Evolutionary conservation across 2,329 filamentous ascomycete genomes (phyloP), one percentile per base, ranked within the genome.

Genomic region (Verticillium albo-atrum): DNA sequence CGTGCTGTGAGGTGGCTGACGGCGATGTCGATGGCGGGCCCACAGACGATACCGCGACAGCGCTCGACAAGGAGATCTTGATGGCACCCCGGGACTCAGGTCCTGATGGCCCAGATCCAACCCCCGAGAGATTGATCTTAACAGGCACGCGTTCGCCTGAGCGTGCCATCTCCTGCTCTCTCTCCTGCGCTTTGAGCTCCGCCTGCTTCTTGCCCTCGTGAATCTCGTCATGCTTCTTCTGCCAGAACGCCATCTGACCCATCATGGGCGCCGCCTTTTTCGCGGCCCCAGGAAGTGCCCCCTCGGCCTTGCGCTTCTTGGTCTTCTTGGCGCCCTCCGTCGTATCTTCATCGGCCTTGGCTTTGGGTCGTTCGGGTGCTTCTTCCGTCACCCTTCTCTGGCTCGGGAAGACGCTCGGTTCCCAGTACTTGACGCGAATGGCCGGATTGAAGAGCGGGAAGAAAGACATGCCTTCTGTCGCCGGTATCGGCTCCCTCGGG

Each of bases 351-450:
- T 67, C 58, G 28, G 73, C 74, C 57, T 74, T 68, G 6, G 68
- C 74, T 57, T 73, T 74, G 30, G 74, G 60, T 42, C 71, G 65
- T 47, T 77, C 74, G 0, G 79, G 75, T 15, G 82, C 77, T 20
- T 80, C 77, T 3, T 77, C 71, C n/a, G 85, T 82, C 4, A 91
- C 78, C 2, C 84, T 73, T 37, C 85, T 76, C 65, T 89, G 85
- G 52, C 81, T 90, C 1, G 86, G 87, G 67, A 91, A 94, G 2
- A 87, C 88, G 26, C 87, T 84, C 56, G 87, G 82, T 67, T 93
- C 90, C 83, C 90, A 91, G 71, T 94, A 94, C 68, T 87, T 87
- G 50, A 93, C 80, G 61, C 86, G 85, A 60, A 90, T 74, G 0
- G 81, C 77, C 1, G 87, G 80, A 66, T 92, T 92, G 64, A 85